A percentile compares a stretch with the other conserved stretches of the same genome.
phyloP scores from a whole-genome alignment of 106 monocot genomes.

The Apostasia ramifera region DNA sequence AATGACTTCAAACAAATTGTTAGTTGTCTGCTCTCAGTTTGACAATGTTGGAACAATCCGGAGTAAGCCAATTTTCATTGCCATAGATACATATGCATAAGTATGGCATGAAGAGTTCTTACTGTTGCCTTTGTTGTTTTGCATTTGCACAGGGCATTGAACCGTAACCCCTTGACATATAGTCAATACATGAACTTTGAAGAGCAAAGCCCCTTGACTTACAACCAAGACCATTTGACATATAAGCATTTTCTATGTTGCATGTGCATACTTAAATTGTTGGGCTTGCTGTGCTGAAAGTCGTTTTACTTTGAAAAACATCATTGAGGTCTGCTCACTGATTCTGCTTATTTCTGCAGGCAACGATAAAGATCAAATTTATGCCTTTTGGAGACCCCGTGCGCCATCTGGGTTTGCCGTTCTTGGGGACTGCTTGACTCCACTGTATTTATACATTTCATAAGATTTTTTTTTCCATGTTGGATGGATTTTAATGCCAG shows the following conservation, averaged over 20 bases:
- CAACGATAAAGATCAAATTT: constrained; percentile 41
- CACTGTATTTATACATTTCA: constrained; percentile 39
- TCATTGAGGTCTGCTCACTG: not conserved
- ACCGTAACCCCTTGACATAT: too few species aligned
- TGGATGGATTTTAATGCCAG: not conserved
- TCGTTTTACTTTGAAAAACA: too few species aligned
- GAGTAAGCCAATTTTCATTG: constrained; percentile 28
- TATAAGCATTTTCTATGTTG: too few species aligned
- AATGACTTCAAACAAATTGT: constrained; percentile 80
- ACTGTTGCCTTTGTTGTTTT: not conserved
- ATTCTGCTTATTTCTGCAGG: constrained; percentile 29
- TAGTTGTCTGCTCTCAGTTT: constrained; percentile 80
- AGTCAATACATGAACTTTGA: too few species aligned
- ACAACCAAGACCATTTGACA: too few species aligned
- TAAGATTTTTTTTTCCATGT: constrained; percentile 2
- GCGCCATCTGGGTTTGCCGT: constrained; percentile 96
- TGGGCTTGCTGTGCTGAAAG: too few species aligned
- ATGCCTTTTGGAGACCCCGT: constrained; percentile 91
- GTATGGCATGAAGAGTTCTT: not conserved
- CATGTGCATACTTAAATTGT: too few species aligned
- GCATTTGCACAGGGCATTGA: too few species aligned
- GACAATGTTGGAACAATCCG: constrained; percentile 79
- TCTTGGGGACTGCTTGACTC: constrained; percentile 94
- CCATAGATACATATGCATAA: too few species aligned
- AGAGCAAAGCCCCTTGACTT: too few species aligned